Evolutionary conservation across 208 protist genomes (phyloP).

Genomic region (Naegleria gruberi): DNA sequence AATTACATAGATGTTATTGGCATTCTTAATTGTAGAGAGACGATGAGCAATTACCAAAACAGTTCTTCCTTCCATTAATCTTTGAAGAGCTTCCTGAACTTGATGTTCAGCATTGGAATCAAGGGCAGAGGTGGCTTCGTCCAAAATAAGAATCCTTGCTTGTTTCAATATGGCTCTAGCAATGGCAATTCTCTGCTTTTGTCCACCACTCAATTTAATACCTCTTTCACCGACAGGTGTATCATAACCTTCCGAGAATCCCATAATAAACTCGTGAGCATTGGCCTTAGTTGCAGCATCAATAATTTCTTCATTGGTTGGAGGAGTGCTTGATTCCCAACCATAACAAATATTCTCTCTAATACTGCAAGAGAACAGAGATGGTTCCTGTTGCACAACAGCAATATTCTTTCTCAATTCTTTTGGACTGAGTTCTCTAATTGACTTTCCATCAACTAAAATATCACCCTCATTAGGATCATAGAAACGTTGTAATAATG

Average conservation of each 20-base stretch:
- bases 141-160: slow-evolving; percentile 39
- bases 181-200: slow-evolving; percentile 75
- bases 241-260: slow-evolving; percentile 28
- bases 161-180: slow-evolving; percentile 50
- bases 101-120: slow-evolving; percentile 34
- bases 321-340: slow-evolving; percentile 47
- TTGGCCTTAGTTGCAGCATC: slow-evolving; percentile 23
- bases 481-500: slow-evolving; percentile 57
- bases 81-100: slow-evolving; percentile 20
- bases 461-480: slow-evolving; percentile 46
- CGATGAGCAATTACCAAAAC: slow-evolving; percentile 52
- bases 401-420: slow-evolving; percentile 74
- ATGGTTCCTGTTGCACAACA: slow-evolving; percentile 88
- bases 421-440: slow-evolving; percentile 59
- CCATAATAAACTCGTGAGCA: slow-evolving; percentile 28
- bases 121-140: slow-evolving; percentile 38
- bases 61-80: slow-evolving; percentile 27
- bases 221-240: slow-evolving; percentile 38
- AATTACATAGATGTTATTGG: slow-evolving; percentile 44
- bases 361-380: slow-evolving; percentile 88
- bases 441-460: slow-evolving; percentile 63
- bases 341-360: slow-evolving; percentile 91
- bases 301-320: neutral
- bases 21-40: slow-evolving; percentile 44
- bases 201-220: slow-evolving; percentile 31